phyloP scores from a whole-genome alignment of 2,329 filamentous ascomycete species.

The Fusarium palustre region DNA sequence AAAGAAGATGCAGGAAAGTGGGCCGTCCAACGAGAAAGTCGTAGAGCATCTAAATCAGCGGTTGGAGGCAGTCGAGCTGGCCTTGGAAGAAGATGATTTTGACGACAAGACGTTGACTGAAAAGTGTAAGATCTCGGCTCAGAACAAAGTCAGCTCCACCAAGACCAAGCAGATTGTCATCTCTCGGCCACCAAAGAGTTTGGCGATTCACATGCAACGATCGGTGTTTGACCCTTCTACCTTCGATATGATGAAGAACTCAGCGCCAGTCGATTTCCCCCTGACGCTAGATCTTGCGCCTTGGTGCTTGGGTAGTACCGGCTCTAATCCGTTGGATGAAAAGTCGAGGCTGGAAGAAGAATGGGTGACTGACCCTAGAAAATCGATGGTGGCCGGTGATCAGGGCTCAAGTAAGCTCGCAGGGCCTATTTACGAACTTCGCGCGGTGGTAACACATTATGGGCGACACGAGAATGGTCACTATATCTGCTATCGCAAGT shows the following conservation, averaged over 20 bases:
- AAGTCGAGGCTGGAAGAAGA: constrained; percentile 61
- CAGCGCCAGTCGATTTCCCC: constrained; percentile 82
- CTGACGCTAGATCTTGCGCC: constrained; percentile 77
- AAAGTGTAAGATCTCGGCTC: constrained; percentile 73
- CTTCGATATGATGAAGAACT: constrained; percentile 84
- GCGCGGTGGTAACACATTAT: constrained; percentile 88
- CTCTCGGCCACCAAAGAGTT: constrained; percentile 80
- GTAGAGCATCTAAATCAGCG: constrained; percentile 62
- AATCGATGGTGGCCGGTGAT: constrained; percentile 78
- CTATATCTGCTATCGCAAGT: constrained; percentile 89
- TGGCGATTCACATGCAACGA: constrained; percentile 90
- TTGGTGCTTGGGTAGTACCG: constrained; percentile 81
- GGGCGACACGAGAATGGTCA: constrained; percentile 95
- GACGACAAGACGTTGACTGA: constrained; percentile 73
- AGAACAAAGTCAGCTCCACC: constrained; percentile 78
- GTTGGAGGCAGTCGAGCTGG: constrained; percentile 74
- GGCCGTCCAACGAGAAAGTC: constrained; percentile 61
- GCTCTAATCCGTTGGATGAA: constrained; percentile 13
- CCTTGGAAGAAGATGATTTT: constrained; percentile 83
- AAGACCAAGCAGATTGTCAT: constrained; percentile 93
- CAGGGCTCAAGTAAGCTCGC: constrained; percentile 61
- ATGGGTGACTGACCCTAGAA: constrained; percentile 76
- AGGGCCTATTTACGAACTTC: constrained; percentile 78
- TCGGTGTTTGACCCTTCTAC: constrained; percentile 90
- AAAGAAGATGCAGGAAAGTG: constrained; percentile 53